Conservation (phyloP, 2,329 filamentous ascomycete species). For the Epichloe elymi region DNA sequence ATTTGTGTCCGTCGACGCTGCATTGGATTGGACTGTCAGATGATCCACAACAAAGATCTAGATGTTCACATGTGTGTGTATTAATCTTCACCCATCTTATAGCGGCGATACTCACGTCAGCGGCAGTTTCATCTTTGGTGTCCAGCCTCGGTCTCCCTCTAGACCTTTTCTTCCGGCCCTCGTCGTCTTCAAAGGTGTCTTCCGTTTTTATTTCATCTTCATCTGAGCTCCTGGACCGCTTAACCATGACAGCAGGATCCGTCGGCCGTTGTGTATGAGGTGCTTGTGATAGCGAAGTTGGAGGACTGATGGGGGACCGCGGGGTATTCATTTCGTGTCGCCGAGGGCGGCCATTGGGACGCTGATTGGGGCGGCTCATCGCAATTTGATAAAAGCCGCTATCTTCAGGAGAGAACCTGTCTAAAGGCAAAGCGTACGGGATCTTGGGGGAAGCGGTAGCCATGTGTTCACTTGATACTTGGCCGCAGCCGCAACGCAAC, state of each 20-base stretch:
- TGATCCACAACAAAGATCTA: background rate
- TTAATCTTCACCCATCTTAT: background rate
- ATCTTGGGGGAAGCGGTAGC: background rate
- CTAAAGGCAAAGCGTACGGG: background rate
- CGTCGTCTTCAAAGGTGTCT: slow-evolving; percentile 22
- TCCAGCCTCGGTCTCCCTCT: slow-evolving; percentile 65
- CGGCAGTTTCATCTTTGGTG: slow-evolving; percentile 63
- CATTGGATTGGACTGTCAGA: background rate
- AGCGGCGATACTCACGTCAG: slow-evolving; percentile 48
- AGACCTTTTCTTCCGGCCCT: slow-evolving; percentile 41
- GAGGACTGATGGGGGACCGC: background rate
- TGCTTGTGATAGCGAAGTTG: background rate
- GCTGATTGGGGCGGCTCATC: background rate
- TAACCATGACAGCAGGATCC: background rate
- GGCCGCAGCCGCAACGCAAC: background rate
- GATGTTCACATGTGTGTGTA: background rate
- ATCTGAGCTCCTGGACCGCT: slow-evolving; percentile 10
- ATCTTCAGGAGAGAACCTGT: background rate
- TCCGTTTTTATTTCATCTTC: background rate
- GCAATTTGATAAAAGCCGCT: background rate
- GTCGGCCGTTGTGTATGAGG: background rate
- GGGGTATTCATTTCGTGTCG: background rate
- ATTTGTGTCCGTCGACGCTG: slow-evolving; percentile 78
- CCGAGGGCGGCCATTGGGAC: background rate
- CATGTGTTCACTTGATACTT: background rate